phyloP scores from a whole-genome alignment of 2,329 filamentous ascomycete species.

The Cryphonectria radicalis region DNA sequence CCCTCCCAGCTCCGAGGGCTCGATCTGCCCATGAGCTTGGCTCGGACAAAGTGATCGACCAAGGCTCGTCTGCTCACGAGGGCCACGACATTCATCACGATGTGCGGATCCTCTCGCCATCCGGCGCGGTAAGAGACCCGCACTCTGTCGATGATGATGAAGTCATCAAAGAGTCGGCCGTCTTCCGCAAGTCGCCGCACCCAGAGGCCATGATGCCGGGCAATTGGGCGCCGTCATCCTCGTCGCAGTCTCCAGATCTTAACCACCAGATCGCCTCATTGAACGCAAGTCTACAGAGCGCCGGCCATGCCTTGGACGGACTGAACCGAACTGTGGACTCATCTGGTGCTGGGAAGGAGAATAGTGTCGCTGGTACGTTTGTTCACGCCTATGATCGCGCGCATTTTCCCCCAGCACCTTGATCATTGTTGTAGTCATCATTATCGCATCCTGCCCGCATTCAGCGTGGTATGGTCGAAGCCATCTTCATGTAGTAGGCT shows the following conservation, averaged over 20 bases:
- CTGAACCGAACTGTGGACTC: not conserved
- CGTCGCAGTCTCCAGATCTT: not conserved
- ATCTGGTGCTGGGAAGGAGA: constrained; percentile 1
- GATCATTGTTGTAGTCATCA: not conserved
- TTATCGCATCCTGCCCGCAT: not conserved
- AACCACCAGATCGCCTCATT: constrained; percentile 10
- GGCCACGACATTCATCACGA: constrained; percentile 23
- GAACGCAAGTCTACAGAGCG: constrained; percentile 16
- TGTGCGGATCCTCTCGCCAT: constrained; percentile 27
- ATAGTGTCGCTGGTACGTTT: constrained; percentile 22
- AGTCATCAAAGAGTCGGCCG: constrained; percentile 16
- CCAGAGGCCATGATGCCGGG: constrained; percentile 21
- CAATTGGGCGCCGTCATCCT: constrained; percentile 17
- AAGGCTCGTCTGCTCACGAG: not conserved
- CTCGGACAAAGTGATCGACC: constrained; percentile 1
- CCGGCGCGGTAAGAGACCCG: constrained; percentile 21
- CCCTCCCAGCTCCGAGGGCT: constrained; percentile 7
- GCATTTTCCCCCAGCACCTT: too few relatives aligned
- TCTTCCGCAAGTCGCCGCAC: constrained; percentile 28
- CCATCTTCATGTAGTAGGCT: not conserved
- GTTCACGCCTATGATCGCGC: not conserved
- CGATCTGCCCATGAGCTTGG: constrained; percentile 14
- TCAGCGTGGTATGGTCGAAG: not conserved
- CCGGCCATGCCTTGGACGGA: constrained; percentile 13
- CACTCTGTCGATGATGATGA: constrained; percentile 21